phyloP scores from a whole-genome alignment of 129 eudicot genomes.

The Flaveria linearis region DNA sequence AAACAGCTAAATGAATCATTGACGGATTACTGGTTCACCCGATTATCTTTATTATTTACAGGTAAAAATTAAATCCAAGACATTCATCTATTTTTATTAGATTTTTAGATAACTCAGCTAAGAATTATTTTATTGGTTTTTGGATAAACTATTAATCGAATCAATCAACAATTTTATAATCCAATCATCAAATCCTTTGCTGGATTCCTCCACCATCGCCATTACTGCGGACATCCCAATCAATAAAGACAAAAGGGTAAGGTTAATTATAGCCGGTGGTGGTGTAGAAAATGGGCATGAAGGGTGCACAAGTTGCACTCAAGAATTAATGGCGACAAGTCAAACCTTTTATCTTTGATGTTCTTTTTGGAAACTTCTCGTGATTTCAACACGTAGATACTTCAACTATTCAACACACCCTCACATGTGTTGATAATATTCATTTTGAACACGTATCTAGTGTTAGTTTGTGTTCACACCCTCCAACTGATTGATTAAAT shows the following conservation, averaged over 20 bases:
- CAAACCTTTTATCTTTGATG: slow-evolving; percentile 34
- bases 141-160: background rate
- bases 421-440: background rate
- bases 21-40: no score
- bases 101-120: no score
- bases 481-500: slow-evolving; percentile 22
- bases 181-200: slow-evolving; percentile 1
- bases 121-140: background rate
- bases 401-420: background rate
- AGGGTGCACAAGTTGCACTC: slow-evolving; percentile 14
- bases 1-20: no score
- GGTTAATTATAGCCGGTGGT: slow-evolving; percentile 16
- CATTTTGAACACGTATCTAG: background rate
- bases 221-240: background rate
- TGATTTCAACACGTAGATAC: slow-evolving; percentile 33
- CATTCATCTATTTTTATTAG: no score
- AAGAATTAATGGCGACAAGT: slow-evolving; percentile 39
- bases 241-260: slow-evolving; percentile 20
- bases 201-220: slow-evolving; percentile 23
- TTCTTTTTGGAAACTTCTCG: slow-evolving; percentile 20
- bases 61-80: no score
- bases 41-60: no score
- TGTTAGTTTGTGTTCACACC: slow-evolving; percentile 11
- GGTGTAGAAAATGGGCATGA: background rate
- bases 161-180: slow-evolving; percentile 13